A percentile compares a stretch with the other conserved stretches of the same genome.
Conservation (phyloP, 345 rosid species). For the Ceriops tagal region DNA sequence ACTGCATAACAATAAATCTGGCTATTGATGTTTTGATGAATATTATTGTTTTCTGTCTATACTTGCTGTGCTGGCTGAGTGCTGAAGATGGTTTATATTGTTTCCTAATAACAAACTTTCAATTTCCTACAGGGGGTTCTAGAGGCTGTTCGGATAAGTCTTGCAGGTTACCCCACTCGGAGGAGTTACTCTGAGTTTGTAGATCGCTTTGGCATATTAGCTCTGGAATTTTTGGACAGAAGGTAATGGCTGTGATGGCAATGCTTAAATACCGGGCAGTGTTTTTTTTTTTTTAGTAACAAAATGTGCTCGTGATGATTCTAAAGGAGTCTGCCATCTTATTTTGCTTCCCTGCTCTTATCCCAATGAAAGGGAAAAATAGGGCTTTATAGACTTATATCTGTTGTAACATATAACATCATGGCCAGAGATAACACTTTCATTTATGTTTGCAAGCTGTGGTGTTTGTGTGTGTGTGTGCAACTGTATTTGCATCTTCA, state of each 20-base stretch:
- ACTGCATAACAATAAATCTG: too few relatives aligned
- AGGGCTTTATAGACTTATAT: not conserved
- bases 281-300: not conserved
- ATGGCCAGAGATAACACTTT: not conserved
- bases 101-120: conserved; percentile 3
- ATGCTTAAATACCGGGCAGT: conserved; percentile 11
- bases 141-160: conserved; percentile 97
- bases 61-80: too few relatives aligned
- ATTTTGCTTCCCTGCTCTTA: too few relatives aligned
- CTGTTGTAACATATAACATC: not conserved
- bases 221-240: conserved; percentile 70
- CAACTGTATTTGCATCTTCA: not conserved
- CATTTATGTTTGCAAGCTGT: not conserved
- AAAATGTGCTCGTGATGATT: not conserved
- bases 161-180: conserved; percentile 97
- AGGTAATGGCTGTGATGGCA: conserved; percentile 38
- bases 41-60: too few relatives aligned
- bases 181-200: conserved; percentile 81
- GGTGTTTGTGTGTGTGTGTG: not conserved
- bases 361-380: too few relatives aligned
- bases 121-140: conserved; percentile 70
- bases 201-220: conserved; percentile 85
- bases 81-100: not conserved
- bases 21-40: too few relatives aligned
- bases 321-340: too few relatives aligned